phyloP scores from a whole-genome alignment of 148 eudicot genomes.

The Mesembryanthemum crystallinum region DNA sequence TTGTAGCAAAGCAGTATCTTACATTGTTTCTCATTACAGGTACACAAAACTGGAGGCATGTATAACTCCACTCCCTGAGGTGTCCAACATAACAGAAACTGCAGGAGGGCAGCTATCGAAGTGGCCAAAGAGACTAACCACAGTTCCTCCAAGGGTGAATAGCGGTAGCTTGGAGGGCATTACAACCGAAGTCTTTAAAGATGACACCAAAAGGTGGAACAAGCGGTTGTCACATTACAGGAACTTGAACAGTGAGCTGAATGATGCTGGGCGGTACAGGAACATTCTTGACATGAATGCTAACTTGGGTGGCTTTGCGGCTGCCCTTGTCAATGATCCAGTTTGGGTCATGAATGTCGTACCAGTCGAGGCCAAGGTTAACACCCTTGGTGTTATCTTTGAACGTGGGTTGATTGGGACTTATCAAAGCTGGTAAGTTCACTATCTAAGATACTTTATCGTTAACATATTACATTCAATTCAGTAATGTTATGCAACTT shows the following conservation, averaged over 20 bases:
- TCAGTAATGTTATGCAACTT: no score
- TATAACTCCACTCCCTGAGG: conserved; percentile 72
- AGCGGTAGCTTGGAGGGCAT: conserved; percentile 54
- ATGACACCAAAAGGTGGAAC: conserved; percentile 61
- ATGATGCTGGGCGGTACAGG: conserved; percentile 67
- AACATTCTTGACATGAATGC: conserved; percentile 91
- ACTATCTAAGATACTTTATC: not conserved
- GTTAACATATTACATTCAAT: no score
- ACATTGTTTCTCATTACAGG: conserved; percentile 35
- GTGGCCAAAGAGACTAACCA: conserved; percentile 74
- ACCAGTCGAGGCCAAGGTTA: conserved; percentile 58
- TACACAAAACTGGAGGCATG: conserved; percentile 71
- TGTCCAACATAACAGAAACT: conserved; percentile 45
- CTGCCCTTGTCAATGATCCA: conserved; percentile 67
- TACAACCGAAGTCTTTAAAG: conserved; percentile 41
- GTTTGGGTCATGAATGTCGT: conserved; percentile 94
- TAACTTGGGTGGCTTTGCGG: conserved; percentile 89
- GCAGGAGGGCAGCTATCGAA: conserved; percentile 64
- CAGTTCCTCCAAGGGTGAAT: conserved; percentile 62
- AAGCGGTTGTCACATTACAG: conserved; percentile 53
- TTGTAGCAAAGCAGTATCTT: not conserved
- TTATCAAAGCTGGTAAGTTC: conserved; percentile 74
- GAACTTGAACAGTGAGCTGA: conserved; percentile 46
- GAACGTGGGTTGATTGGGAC: conserved; percentile 90
- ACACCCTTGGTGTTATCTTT: conserved; percentile 73